A percentile compares a stretch with the other conserved stretches of the same genome.
phyloP scores from a whole-genome alignment of 352 stramenopile genomes.

The Pythium aphanidermatum region DNA sequence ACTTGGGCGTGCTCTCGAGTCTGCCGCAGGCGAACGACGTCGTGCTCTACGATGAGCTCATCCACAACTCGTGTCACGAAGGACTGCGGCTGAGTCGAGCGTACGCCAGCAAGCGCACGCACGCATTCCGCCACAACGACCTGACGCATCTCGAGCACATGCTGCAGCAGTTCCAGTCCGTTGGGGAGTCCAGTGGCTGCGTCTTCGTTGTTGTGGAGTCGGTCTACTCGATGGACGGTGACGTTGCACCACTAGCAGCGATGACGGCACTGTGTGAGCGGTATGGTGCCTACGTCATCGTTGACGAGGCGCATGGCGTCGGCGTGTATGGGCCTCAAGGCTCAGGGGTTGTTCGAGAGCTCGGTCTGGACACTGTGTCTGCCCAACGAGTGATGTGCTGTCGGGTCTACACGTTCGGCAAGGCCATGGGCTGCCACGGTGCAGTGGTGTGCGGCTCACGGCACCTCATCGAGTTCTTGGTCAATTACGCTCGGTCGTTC shows the following conservation, averaged over 20 bases:
- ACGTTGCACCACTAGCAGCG: constrained; percentile 87
- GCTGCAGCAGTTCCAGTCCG: constrained; percentile 33
- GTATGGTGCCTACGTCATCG: constrained; percentile 86
- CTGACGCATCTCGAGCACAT: constrained; percentile 62
- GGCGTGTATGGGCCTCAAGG: constrained; percentile 86
- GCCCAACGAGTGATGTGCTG: constrained; percentile 76
- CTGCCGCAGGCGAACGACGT: constrained; percentile 85
- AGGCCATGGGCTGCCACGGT: constrained; percentile 95
- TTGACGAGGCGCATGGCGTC: constrained; percentile 96
- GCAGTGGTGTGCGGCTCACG: constrained; percentile 90
- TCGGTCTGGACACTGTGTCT: constrained; percentile 74
- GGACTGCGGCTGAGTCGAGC: constrained; percentile 86
- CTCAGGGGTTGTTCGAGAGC: constrained; percentile 53
- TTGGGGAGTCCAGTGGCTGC: constrained; percentile 20
- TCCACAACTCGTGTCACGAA: constrained; percentile 96
- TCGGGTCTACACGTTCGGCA: constrained; percentile 95
- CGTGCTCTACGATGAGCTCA: constrained; percentile 95
- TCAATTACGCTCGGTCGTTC: constrained; percentile 97
- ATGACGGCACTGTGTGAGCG: constrained; percentile 79
- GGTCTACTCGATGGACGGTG: constrained; percentile 98
- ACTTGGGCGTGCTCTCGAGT: constrained; percentile 92
- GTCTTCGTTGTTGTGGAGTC: constrained; percentile 97
- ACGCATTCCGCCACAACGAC: constrained; percentile 92
- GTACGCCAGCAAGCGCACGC: constrained; percentile 32
- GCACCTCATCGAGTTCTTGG: constrained; percentile 90